Evolutionary conservation across 1,284 basidiomycete species (phyloP).

Genomic region (Rhodofomes roseus): DNA sequence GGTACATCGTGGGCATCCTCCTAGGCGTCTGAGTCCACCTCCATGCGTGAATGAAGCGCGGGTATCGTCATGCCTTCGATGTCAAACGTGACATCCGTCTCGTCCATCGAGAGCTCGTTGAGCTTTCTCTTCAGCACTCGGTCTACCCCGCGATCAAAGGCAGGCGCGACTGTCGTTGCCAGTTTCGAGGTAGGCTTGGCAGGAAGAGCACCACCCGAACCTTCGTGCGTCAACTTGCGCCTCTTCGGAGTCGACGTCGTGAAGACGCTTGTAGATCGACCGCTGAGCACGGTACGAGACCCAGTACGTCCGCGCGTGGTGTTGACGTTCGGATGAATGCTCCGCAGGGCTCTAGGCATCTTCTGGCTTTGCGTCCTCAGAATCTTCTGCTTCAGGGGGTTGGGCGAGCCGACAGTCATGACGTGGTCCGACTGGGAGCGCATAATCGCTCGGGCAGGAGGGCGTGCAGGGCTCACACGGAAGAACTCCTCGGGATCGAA

Average conservation of each 20-base stretch:
- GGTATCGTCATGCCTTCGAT: constrained; percentile 22
- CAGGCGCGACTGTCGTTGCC: not conserved
- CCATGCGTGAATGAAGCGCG: not conserved
- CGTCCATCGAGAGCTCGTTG: constrained; percentile 8
- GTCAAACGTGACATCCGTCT: constrained; percentile 17
- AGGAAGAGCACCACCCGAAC: not conserved
- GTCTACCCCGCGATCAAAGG: not conserved
- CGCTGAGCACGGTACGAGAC: constrained; percentile 1
- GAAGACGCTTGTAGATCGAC: constrained; percentile 9
- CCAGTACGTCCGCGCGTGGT: constrained; percentile 15
- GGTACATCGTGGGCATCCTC: no score
- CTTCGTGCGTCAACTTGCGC: not conserved
- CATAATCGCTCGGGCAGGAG: constrained; percentile 12
- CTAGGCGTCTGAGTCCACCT: not conserved
- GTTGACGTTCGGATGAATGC: constrained; percentile 18
- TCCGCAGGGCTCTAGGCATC: constrained; percentile 12
- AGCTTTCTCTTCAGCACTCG: constrained; percentile 2
- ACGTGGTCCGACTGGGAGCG: constrained; percentile 19
- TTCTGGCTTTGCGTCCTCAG: constrained; percentile 22
- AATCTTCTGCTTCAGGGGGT: not conserved
- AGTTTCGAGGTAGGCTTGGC: not conserved
- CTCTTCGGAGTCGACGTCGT: constrained; percentile 28
- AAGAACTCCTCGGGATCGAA: not conserved
- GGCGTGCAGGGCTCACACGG: not conserved
- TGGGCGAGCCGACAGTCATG: constrained; percentile 7